Conservation (phyloP, 192 early-diverging fungal species). For the Linnemannia exigua region DNA sequence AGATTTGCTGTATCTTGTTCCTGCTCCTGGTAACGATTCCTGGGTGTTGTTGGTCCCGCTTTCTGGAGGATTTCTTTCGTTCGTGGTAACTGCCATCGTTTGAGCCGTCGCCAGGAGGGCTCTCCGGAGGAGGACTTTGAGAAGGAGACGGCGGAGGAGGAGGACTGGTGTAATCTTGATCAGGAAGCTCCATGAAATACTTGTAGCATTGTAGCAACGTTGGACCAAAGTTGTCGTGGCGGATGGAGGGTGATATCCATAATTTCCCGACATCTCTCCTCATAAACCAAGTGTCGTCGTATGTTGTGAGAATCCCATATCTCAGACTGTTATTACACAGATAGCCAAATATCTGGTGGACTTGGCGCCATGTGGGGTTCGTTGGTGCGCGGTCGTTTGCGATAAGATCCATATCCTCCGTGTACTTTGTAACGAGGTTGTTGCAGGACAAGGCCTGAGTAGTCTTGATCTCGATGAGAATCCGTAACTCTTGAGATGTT, state of each 20-base stretch:
- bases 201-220: conserved; percentile 8
- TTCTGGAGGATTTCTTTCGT: conserved; percentile 11
- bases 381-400: conserved; percentile 8
- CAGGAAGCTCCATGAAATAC: conserved; percentile 19
- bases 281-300: conserved; percentile 30
- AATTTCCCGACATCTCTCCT: conserved; percentile 19
- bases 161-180: conserved; percentile 10
- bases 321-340: conserved; percentile 16
- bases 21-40: conserved; percentile 16
- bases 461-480: conserved; percentile 20
- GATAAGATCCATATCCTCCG: conserved; percentile 16
- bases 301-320: conserved; percentile 14
- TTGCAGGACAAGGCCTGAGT: conserved; percentile 18
- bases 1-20: conserved; percentile 18
- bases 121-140: conserved; percentile 15
- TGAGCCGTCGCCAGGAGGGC: conserved; percentile 17
- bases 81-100: conserved; percentile 8
- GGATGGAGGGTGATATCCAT: conserved; percentile 30
- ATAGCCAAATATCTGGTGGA: conserved; percentile 33
- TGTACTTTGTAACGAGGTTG: conserved; percentile 17
- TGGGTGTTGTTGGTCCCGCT: background rate
- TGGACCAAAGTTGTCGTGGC: background rate
- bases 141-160: conserved; percentile 14
- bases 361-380: conserved; percentile 23
- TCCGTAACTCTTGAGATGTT: conserved; percentile 14